Evolutionary conservation across 164 flowering plant genomes (phyloP).

Genomic region (Paratinospora sagittata): DNA sequence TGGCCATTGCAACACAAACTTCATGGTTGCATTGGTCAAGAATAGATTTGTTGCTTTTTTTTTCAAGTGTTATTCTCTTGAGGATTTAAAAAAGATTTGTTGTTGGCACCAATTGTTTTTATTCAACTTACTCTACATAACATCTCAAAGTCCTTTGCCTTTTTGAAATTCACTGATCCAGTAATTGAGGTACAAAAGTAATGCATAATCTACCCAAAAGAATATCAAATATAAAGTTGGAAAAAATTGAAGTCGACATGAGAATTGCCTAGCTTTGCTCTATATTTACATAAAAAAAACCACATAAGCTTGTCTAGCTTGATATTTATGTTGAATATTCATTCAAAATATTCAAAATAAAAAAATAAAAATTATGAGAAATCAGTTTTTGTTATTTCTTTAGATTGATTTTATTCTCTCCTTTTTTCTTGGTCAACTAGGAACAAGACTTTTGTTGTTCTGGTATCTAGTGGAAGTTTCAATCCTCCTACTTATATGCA

Average conservation of each 20-base stretch:
- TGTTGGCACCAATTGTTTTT: not conserved
- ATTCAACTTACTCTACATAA: not conserved
- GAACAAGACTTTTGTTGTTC: slow-evolving; percentile 44
- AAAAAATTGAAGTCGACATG: not conserved
- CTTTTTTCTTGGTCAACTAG: slow-evolving; percentile 20
- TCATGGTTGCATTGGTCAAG: not conserved
- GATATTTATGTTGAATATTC: not conserved
- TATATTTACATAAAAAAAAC: not conserved
- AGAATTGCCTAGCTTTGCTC: too few species aligned
- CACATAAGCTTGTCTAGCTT: not conserved
- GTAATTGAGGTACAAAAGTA: too few species aligned
- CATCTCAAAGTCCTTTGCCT: not conserved
- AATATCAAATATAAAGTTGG: not conserved
- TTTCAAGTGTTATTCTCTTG: not conserved
- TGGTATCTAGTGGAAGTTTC: slow-evolving; percentile 86
- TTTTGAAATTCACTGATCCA: not conserved
- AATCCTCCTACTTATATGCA: slow-evolving; percentile 97
- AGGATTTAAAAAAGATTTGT: not conserved
- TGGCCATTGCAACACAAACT: not conserved
- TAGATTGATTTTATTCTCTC: not conserved
- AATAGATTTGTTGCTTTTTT: not conserved
- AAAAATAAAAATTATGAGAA: not conserved
- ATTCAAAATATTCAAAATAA: not conserved
- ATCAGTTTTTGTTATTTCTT: not conserved
- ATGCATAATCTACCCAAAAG: not conserved